phyloP scores from a whole-genome alignment of 2,329 filamentous ascomycete species.

The Fusarium paranaense region DNA sequence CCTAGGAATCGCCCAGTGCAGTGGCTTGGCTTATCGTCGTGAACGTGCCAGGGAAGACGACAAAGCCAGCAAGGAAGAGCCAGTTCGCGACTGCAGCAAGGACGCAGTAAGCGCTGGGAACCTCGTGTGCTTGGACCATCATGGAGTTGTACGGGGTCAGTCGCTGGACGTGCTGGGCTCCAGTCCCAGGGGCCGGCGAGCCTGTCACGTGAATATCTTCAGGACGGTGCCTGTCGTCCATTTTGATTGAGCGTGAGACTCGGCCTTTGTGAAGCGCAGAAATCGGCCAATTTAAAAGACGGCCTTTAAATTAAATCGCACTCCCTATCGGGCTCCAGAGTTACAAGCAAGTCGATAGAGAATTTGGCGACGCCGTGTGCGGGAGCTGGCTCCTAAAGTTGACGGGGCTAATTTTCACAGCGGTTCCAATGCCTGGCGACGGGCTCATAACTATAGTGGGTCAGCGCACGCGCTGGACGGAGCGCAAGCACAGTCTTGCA shows the following conservation, averaged over 20 bases:
- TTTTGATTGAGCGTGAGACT: background rate
- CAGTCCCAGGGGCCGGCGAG: background rate
- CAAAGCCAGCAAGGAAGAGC: conserved; percentile 20
- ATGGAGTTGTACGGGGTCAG: conserved; percentile 10
- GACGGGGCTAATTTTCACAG: too few species aligned
- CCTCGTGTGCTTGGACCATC: conserved; percentile 14
- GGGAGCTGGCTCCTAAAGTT: too few species aligned
- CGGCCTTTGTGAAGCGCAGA: too few species aligned
- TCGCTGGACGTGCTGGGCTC: background rate
- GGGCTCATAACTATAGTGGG: too few species aligned
- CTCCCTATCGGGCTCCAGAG: too few species aligned
- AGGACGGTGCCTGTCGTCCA: background rate
- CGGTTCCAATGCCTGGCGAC: too few species aligned
- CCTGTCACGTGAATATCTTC: background rate
- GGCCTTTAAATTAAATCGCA: too few species aligned
- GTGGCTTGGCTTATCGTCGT: conserved; percentile 5
- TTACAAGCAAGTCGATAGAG: too few species aligned
- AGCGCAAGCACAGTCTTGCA: too few species aligned
- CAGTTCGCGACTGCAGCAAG: conserved; percentile 13
- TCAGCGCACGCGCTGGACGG: too few species aligned
- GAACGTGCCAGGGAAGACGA: conserved; percentile 13
- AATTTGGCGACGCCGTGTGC: too few species aligned
- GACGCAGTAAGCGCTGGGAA: background rate
- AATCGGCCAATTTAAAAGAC: too few species aligned
- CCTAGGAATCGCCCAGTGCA: background rate